Percentiles rank a stretch among this genome's conserved stretches.
Conservation (phyloP, 225 moss, liverwort and hornwort species). For the Physcomitrellopsis africana region DNA sequence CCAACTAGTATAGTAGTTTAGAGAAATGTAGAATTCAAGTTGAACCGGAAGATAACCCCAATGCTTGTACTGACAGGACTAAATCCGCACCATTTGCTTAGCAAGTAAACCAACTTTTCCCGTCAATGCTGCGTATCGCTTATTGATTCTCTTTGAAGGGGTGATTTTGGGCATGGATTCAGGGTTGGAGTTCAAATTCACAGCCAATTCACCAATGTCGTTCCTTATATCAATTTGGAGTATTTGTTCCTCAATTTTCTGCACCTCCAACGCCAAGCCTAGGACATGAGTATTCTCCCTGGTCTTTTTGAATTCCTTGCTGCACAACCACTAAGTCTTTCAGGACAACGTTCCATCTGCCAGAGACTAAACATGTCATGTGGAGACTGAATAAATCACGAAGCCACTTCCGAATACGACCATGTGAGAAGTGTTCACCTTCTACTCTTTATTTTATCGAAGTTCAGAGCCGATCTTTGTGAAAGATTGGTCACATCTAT, state of each 20-base stretch:
- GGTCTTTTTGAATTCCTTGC: slow-evolving; percentile 55
- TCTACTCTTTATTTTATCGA: slow-evolving; percentile 51
- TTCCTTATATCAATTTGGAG: slow-evolving; percentile 48
- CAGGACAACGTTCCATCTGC: not conserved
- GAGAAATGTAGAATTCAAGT: no score
- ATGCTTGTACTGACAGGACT: not conserved
- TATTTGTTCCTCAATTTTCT: slow-evolving; percentile 57
- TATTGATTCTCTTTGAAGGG: slow-evolving; percentile 37
- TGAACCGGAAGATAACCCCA: no score
- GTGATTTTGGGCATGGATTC: slow-evolving; percentile 33
- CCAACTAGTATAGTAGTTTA: no score
- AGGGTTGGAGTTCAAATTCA: not conserved
- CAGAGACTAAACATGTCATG: not conserved
- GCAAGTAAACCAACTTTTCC: slow-evolving; percentile 60
- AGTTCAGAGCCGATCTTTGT: slow-evolving; percentile 37
- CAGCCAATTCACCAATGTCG: not conserved
- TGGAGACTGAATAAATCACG: not conserved
- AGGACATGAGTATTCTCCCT: slow-evolving; percentile 57
- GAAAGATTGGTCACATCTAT: slow-evolving; percentile 15
- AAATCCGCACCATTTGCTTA: slow-evolving; percentile 49
- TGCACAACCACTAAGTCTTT: slow-evolving; percentile 13
- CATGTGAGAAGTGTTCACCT: slow-evolving; percentile 32
- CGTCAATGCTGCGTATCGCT: slow-evolving; percentile 49
- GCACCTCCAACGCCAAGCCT: slow-evolving; percentile 55
- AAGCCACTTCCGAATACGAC: not conserved